A percentile compares a stretch with the other conserved stretches of the same genome.
These are phyloP conservation scores for Cryphonectria radicalis DNA, from an alignment of 2,329 filamentous ascomycete genomes.

Conservation along the genomic window DNA sequence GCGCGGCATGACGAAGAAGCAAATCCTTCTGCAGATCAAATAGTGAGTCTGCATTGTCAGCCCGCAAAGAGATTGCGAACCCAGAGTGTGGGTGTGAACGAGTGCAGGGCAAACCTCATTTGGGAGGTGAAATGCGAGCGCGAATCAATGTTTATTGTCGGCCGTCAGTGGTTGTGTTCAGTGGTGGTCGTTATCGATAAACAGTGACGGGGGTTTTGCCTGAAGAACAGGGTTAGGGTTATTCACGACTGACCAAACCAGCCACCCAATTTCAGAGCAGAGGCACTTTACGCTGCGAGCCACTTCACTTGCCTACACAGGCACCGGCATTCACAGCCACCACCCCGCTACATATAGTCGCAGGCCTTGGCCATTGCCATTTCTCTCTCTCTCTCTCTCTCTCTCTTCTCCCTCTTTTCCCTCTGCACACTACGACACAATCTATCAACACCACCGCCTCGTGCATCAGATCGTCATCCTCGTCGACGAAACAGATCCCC, in stretches of 20 bases:
- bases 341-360: not conserved
- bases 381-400: not conserved
- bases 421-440: not conserved
- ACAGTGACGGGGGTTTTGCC: no score
- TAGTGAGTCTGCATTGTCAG: not conserved
- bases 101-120: not conserved
- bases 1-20: not conserved
- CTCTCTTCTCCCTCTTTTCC: not conserved
- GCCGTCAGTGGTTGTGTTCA: not conserved
- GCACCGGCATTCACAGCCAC: not conserved
- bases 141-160: not conserved
- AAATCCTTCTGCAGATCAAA: not conserved
- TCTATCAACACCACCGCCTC: not conserved
- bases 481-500: not conserved
- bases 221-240: not conserved
- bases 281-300: not conserved
- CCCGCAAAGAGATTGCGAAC: not conserved
- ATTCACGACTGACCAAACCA: not conserved
- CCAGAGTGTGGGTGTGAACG: not conserved
- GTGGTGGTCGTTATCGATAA: not conserved
- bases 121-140: not conserved
- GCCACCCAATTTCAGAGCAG: slow-evolving; percentile 7
- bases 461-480: not conserved
- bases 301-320: not conserved
- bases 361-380: not conserved